Conservation (phyloP, 805 yeast species). For the Phaffomyces opuntiae region DNA sequence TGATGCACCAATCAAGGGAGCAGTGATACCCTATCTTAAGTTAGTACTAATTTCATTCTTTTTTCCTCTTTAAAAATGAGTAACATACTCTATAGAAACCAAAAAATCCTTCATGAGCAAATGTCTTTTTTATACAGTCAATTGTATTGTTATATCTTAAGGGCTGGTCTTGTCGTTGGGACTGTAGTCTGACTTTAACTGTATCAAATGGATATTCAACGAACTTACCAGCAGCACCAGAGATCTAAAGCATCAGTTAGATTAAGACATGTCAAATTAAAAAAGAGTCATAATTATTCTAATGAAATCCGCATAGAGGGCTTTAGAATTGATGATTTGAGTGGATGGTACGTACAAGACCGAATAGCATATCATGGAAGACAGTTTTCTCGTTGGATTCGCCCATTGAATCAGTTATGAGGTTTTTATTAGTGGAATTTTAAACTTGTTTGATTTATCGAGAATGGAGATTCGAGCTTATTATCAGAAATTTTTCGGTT, state of each 20-base stretch:
- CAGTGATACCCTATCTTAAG: constrained; percentile 47
- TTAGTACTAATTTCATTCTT: not conserved
- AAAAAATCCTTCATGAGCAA: constrained; percentile 57
- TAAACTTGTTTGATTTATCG: too few species aligned
- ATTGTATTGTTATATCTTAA: constrained; percentile 49
- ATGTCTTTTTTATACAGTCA: constrained; percentile 59
- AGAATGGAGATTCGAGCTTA: too few species aligned
- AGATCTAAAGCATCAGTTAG: constrained; percentile 21
- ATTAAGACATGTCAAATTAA: too few species aligned
- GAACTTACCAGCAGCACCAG: constrained; percentile 80
- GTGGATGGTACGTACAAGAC: not conserved
- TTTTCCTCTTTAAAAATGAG: not conserved
- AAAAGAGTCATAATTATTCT: too few species aligned
- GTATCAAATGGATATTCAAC: constrained; percentile 94
- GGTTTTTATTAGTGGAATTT: too few species aligned
- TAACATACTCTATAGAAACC: constrained; percentile 60
- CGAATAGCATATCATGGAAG: constrained; percentile 5
- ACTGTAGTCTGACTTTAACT: constrained; percentile 77
- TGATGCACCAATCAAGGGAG: constrained; percentile 88
- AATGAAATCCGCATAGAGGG: too few species aligned
- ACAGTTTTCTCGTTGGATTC: not conserved
- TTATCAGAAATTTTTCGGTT: too few species aligned
- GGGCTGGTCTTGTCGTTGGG: constrained; percentile 52
- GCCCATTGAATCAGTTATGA: not conserved
- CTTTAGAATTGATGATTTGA: not conserved